A percentile compares a stretch with the other conserved stretches of the same genome.
Conservation (phyloP, 2,329 filamentous ascomycete species). For the Penicillium glabrum region DNA sequence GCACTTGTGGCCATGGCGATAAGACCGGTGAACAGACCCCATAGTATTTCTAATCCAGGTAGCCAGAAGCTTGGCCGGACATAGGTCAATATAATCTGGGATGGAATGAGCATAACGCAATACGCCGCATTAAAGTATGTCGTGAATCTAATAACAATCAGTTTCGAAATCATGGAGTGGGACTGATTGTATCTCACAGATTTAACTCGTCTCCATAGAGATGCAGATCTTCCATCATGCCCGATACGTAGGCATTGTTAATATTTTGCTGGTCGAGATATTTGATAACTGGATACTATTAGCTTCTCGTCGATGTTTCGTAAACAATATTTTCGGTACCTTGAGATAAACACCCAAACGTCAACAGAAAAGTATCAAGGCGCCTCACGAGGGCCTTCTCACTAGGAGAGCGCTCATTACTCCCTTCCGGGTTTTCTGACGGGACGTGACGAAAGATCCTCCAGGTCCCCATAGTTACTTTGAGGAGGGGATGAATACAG, state of each 20-base stretch:
- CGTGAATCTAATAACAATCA: slow-evolving; percentile 30
- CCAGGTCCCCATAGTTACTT: slow-evolving; percentile 11
- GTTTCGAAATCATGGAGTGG: background rate
- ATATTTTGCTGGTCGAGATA: slow-evolving; percentile 27
- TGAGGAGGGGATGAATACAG: background rate
- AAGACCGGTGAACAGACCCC: slow-evolving; percentile 31
- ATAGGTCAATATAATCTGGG: slow-evolving; percentile 42
- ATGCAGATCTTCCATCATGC: slow-evolving; percentile 26
- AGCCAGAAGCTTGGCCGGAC: slow-evolving; percentile 31
- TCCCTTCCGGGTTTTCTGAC: slow-evolving; percentile 2
- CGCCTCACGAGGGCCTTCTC: slow-evolving; percentile 39
- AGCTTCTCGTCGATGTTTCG: background rate
- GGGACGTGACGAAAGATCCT: slow-evolving; percentile 9
- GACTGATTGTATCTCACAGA: slow-evolving; percentile 7
- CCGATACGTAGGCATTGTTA: slow-evolving; percentile 30
- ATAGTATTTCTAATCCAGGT: slow-evolving; percentile 27
- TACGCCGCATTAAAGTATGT: slow-evolving; percentile 44
- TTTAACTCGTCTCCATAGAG: slow-evolving; percentile 24
- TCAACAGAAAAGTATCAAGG: slow-evolving; percentile 41
- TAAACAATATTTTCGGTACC: slow-evolving; percentile 19
- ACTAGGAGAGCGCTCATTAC: slow-evolving; percentile 24
- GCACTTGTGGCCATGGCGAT: slow-evolving; percentile 29
- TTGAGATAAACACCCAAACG: slow-evolving; percentile 43
- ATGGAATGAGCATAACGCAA: slow-evolving; percentile 41
- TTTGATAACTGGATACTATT: slow-evolving; percentile 19